Evolutionary conservation across 345 rosid genomes (phyloP), one percentile per base, ranked within the genome.

Genomic region (Anastatica hierochuntica): DNA sequence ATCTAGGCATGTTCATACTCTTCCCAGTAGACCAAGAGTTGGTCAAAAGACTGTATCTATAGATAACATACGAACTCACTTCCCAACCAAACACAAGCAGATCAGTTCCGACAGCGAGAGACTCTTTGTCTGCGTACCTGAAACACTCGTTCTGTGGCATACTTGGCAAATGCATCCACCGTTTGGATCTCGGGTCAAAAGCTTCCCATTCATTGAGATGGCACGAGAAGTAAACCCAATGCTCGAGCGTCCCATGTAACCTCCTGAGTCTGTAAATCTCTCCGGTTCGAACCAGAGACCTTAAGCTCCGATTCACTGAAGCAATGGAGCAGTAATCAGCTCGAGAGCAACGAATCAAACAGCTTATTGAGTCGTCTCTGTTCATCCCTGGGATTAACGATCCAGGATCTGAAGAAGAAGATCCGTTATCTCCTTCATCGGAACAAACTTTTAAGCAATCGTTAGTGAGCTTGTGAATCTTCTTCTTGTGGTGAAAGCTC

Each of bases 151-250:
- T 71, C 35, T 83, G 47, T 8, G 49, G 55, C 84, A 90, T 76
- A 38, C 44, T 70, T 5, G 95, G 98, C 63, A 90, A 56, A 62
- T 56, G 70, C 81, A 80, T 78, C 92, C 95, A 87, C 21, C 77
- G 68, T 18, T 56, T 2, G 21, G 58, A 62, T 43, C 67, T 41
- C 3, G 98, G 95, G 69, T 87, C 96, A 62, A 77, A 84, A 30
- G 82, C 82, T 62, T 80, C 92, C 98, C 98, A 90, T 53, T 80
- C 77, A 10, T 72, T 53, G 43, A 77, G 74, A 47, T 71, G 65
- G 58, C 94, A 80, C 0, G 95, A 82, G 71, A 87, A 80, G 60
- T 84, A 90, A 5, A 84, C 75, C 98, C 98, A 90, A 37, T 80
- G 85, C 41, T 83, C 92, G 2, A 74, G 52, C 1, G 74, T 64